Evolutionary conservation across 2,329 filamentous ascomycete genomes (phyloP).

Genomic region (Rhynchosporium agropyri): DNA sequence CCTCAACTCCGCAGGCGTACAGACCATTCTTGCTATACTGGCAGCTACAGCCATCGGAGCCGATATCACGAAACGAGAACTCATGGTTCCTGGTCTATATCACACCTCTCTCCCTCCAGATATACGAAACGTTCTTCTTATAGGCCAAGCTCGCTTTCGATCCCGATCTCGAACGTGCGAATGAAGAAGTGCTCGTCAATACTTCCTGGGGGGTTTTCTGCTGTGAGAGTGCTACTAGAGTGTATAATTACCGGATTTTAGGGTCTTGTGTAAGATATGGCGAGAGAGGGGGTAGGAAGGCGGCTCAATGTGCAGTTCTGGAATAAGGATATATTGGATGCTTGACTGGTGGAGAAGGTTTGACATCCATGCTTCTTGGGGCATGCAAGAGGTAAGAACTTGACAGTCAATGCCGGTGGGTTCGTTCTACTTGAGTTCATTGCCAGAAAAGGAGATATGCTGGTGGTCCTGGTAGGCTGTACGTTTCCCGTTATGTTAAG

Average conservation of each 20-base stretch:
- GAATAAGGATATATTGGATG: not conserved
- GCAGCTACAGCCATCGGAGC: not conserved
- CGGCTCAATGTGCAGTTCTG: not conserved
- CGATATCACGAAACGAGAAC: not conserved
- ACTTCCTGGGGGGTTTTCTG: not conserved
- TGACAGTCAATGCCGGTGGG: not conserved
- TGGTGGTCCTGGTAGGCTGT: not conserved
- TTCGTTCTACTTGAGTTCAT: not conserved
- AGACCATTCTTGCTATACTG: not conserved
- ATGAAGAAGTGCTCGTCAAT: not conserved
- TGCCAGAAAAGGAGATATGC: not conserved
- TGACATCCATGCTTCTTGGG: not conserved
- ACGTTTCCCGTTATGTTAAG: not conserved
- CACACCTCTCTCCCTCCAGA: constrained; percentile 2
- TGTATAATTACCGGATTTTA: not conserved
- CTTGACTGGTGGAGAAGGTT: not conserved
- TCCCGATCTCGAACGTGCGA: not conserved
- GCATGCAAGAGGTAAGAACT: constrained; percentile 7
- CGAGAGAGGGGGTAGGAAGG: not conserved
- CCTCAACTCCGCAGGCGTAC: not conserved
- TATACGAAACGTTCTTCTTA: not conserved
- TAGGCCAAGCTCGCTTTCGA: constrained; percentile 2
- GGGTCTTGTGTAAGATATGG: not conserved
- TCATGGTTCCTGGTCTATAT: not conserved
- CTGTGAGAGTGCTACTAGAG: not conserved